Evolutionary conservation across 1,284 basidiomycete species (phyloP).

Genomic region (Caloboletus inedulis): DNA sequence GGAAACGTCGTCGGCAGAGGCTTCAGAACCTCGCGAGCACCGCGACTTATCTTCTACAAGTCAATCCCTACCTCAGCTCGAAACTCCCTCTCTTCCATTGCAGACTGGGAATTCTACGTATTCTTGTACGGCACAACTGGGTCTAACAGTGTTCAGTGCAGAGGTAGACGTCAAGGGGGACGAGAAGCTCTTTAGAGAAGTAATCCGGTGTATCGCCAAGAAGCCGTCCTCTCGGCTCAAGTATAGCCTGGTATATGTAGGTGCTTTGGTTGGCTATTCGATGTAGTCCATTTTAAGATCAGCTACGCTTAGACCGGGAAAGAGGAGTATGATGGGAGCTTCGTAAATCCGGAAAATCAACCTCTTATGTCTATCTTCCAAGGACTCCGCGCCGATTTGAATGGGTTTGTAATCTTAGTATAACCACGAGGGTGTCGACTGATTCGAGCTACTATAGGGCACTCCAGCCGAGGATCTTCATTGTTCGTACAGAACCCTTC

Average conservation of each 20-base stretch:
- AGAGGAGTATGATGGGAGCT: conserved; percentile 76
- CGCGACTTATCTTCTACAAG: background rate
- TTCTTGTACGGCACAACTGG: conserved; percentile 60
- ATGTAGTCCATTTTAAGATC: background rate
- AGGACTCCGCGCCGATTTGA: conserved; percentile 78
- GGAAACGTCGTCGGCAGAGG: background rate
- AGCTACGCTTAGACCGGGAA: conserved; percentile 63
- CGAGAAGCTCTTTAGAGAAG: conserved; percentile 66
- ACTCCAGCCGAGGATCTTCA: conserved; percentile 62
- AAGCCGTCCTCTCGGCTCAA: conserved; percentile 73
- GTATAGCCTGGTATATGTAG: conserved; percentile 82
- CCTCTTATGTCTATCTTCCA: conserved; percentile 71
- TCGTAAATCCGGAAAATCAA: conserved; percentile 55
- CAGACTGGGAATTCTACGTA: background rate
- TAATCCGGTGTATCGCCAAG: conserved; percentile 91
- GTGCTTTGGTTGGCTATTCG: conserved; percentile 21
- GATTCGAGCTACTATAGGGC: background rate
- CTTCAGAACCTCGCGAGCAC: background rate
- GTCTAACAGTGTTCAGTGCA: conserved; percentile 78
- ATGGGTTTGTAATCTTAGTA: conserved; percentile 48
- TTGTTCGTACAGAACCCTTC: conserved; percentile 45
- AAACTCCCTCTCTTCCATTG: background rate
- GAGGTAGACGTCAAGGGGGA: conserved; percentile 70
- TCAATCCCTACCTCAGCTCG: background rate
- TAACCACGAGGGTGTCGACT: background rate